These are phyloP conservation scores for Trichophyton equinum DNA, from an alignment of 2,329 filamentous ascomycete species.

Conservation along the genomic window DNA sequence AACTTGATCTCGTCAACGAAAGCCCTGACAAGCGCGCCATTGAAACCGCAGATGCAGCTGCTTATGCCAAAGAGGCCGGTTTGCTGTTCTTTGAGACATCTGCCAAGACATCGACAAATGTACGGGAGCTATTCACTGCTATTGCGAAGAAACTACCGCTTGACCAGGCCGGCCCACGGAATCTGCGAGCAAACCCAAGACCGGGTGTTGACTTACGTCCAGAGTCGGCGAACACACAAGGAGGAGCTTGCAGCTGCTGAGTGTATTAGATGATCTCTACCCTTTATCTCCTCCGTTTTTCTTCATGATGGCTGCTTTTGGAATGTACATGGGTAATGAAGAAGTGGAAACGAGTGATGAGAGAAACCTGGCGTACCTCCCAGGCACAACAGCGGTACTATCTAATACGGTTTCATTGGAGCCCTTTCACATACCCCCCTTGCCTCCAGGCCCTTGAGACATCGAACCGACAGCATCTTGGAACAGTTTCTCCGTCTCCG, in stretches of 20 bases:
- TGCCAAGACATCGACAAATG: constrained; percentile 93
- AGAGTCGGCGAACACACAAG: constrained; percentile 48
- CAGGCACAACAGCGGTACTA: not conserved
- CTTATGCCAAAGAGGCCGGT: constrained; percentile 85
- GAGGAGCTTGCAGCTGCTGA: constrained; percentile 53
- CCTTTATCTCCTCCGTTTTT: not conserved
- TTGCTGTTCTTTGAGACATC: constrained; percentile 98
- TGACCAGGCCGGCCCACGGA: constrained; percentile 87
- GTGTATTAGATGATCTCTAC: not conserved
- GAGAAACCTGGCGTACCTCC: not conserved
- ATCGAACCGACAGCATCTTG: not conserved
- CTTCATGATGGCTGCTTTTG: not conserved
- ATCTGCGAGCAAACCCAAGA: constrained; percentile 54
- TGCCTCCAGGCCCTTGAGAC: not conserved
- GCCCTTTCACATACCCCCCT: not conserved
- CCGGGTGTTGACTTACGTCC: constrained; percentile 56
- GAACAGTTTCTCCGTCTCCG: not conserved
- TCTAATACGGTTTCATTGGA: not conserved
- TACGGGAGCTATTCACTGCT: constrained; percentile 87
- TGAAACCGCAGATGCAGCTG: constrained; percentile 75
- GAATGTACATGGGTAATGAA: not conserved
- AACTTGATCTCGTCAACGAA: constrained; percentile 88
- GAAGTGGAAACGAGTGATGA: not conserved
- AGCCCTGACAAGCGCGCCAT: constrained; percentile 94
- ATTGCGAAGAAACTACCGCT: constrained; percentile 96